Base-by-base conservation (phyloP, 805 yeast species). In the Candida argentea region DNA sequence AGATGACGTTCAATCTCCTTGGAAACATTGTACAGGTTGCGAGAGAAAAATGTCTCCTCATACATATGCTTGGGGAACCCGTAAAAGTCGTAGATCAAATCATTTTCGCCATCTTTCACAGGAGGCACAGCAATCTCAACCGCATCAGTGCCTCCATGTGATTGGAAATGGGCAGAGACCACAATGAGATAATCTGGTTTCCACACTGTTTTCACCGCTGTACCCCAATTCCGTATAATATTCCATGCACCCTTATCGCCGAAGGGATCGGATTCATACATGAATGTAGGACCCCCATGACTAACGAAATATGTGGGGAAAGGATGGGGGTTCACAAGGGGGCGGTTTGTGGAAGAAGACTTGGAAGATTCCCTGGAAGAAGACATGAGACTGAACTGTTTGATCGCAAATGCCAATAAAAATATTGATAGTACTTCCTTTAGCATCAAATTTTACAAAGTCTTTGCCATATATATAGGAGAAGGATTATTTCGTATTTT, bases 271-370 rank as follows among this genome's bases (percentile, higher is more conserved):
- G 61, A 52, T 20, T 42, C 40, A 40, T 77, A 76, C 61, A 80
- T 70, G 48, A 82, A 79, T 1, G 81, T 73, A 5, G 93, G 93
- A 1, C 87, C 91, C 5, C 93, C 93, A 52, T 82, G 93, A n/a
- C 84, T 73, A 24, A 80, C 46, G 49, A 81, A 83, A 46, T 55
- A 78, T 1, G 74, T 67, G 5, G 91, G 89, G 12, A 50, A 51
- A 10, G 64, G 64, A 6, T 33, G 29, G 1, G 46, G 30, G 29
- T 46, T 48, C 5, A 33, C 29, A 23, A 27, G 24, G 23, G 14
- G 28, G 18, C 28, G 24, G 25, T 32, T 33, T 18, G 15, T 3
- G 3, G 29, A 12, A 11, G 29, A 13, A 10, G 16, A 5, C 15
- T 20, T 14, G 14, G 16, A 10, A 5, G 15, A 12, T 8, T 13